Evolutionary conservation across 352 stramenopile species (phyloP).

Genomic region (Phytophthora sojae): DNA sequence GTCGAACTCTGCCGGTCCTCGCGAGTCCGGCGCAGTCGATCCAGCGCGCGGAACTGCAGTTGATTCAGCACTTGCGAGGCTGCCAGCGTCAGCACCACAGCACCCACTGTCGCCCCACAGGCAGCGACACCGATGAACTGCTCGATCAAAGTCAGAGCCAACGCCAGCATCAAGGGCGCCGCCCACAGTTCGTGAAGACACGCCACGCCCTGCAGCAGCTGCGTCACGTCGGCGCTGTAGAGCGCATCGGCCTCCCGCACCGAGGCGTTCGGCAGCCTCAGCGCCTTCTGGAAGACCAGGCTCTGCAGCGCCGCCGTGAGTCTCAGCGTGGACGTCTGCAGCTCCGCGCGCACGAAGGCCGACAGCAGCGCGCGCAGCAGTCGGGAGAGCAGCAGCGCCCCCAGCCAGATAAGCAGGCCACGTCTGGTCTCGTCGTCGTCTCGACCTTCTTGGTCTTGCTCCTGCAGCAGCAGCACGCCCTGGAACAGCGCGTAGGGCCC

Average conservation of each 20-base stretch:
- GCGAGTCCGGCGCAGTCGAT: constrained; percentile 59
- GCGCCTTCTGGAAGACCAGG: constrained; percentile 78
- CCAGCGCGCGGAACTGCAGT: constrained; percentile 47
- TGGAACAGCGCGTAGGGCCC: constrained; percentile 72
- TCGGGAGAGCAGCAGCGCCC: constrained; percentile 60
- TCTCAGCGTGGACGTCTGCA: constrained; percentile 67
- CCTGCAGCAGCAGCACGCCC: constrained; percentile 56
- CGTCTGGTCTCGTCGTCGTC: constrained; percentile 19
- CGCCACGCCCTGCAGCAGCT: constrained; percentile 63
- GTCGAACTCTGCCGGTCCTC: constrained; percentile 72
- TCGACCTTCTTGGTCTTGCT: constrained; percentile 6
- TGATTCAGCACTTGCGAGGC: constrained; percentile 56
- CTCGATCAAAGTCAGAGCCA: constrained; percentile 61
- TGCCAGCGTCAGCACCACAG: constrained; percentile 46
- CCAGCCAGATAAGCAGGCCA: constrained; percentile 67
- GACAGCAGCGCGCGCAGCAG: constrained; percentile 74
- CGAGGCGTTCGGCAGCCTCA: constrained; percentile 50
- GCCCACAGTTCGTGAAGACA: constrained; percentile 84
- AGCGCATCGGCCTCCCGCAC: constrained; percentile 56
- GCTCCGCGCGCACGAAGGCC: constrained; percentile 66
- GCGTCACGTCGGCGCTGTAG: constrained; percentile 69
- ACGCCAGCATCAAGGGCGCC: constrained; percentile 55
- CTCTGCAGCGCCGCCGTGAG: constrained; percentile 76
- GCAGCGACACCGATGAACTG: constrained; percentile 58
- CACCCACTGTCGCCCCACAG: constrained; percentile 40